A percentile compares a stretch with the other conserved stretches of the same genome.
These are phyloP conservation scores for Coniochaeta hoffmannii DNA, from an alignment of 2,329 filamentous ascomycete genomes.

Conservation along the genomic window DNA sequence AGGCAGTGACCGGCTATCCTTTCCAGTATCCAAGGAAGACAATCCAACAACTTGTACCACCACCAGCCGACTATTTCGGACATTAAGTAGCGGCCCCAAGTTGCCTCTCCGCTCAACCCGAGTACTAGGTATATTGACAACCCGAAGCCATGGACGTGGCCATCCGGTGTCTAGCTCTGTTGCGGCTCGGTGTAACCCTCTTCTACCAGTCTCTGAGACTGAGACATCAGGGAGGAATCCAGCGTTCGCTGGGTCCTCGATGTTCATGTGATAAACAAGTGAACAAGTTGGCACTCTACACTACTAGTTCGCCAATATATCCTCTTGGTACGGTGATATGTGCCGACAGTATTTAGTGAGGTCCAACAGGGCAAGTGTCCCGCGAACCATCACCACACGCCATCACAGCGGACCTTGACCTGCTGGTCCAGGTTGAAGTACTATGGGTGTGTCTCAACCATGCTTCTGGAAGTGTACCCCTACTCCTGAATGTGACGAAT, in stretches of 20 bases:
- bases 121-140: too few species aligned
- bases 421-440: too few species aligned
- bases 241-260: background rate
- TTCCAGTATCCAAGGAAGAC: background rate
- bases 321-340: background rate
- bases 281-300: background rate
- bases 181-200: background rate
- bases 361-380: too few species aligned
- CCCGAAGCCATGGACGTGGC: background rate
- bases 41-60: background rate
- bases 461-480: too few species aligned
- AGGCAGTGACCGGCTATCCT: too few species aligned
- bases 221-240: background rate
- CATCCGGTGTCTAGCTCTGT: background rate
- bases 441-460: too few species aligned
- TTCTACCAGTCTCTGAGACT: background rate
- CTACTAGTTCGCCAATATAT: too few species aligned
- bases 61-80: background rate
- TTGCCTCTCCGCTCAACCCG: too few species aligned
- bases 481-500: too few species aligned
- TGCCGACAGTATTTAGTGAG: background rate
- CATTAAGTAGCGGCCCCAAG: too few species aligned
- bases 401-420: too few species aligned
- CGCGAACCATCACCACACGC: too few species aligned
- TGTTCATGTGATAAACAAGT: background rate